Percentiles rank a stretch among this genome's conserved stretches.
Evolutionary conservation across 108 stramenopile genomes (phyloP).

Genomic region (Schizochytrium sp.): DNA sequence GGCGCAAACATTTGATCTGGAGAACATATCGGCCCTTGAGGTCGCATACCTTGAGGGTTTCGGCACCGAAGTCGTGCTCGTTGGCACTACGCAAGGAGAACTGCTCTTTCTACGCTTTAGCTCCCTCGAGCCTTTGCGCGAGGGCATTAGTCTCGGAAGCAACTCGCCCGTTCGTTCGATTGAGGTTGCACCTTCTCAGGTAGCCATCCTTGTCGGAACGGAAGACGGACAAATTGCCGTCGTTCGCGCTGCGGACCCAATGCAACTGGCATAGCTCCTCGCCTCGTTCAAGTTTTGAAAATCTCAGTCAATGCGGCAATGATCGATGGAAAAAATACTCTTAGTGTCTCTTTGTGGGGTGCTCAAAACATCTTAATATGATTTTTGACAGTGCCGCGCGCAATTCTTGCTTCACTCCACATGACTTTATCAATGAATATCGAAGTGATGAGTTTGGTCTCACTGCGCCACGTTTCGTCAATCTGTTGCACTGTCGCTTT

Average conservation of each 20-base stretch:
- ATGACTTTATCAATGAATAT: too few relatives aligned
- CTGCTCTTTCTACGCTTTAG: not conserved
- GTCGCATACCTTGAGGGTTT: not conserved
- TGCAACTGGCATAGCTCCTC: too few relatives aligned
- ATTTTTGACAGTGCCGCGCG: too few relatives aligned
- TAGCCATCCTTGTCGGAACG: not conserved
- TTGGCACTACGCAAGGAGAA: not conserved
- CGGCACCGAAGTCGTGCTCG: not conserved
- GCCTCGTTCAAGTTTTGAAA: too few relatives aligned
- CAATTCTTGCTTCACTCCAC: too few relatives aligned
- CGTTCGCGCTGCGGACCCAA: not conserved
- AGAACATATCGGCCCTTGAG: not conserved
- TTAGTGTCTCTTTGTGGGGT: too few relatives aligned
- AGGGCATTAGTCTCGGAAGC: not conserved
- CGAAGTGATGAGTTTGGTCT: too few relatives aligned
- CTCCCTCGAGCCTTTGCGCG: not conserved
- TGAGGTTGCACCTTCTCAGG: not conserved
- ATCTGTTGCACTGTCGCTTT: too few relatives aligned
- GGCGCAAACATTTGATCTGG: not conserved
- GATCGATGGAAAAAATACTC: too few relatives aligned
- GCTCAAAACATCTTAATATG: too few relatives aligned
- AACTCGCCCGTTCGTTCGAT: not conserved
- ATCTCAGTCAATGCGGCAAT: too few relatives aligned
- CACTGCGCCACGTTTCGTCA: too few relatives aligned
- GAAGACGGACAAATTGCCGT: not conserved